These are phyloP conservation scores for Hyphopichia pseudoburtonii DNA, from an alignment of 1,139 yeast species.

Conservation along the genomic window DNA sequence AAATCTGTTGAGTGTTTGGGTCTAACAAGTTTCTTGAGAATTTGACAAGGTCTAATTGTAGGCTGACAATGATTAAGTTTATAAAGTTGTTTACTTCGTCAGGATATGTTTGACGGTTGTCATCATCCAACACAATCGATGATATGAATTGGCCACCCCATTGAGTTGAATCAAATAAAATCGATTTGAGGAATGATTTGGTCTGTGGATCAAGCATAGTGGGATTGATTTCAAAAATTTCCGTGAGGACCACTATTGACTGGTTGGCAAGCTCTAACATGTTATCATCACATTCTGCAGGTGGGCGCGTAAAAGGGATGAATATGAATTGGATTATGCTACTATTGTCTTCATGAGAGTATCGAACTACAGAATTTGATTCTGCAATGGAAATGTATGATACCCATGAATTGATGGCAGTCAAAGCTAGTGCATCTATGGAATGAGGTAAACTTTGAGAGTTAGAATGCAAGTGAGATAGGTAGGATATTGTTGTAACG, in stretches of 20 bases:
- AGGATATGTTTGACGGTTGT: slow-evolving; percentile 31
- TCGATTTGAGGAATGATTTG: slow-evolving; percentile 23
- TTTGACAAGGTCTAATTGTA: slow-evolving; percentile 52
- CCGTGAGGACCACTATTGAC: slow-evolving; percentile 40
- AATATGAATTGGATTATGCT: slow-evolving; percentile 1
- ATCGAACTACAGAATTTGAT: slow-evolving; percentile 33
- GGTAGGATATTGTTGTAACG: background rate
- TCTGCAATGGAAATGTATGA: slow-evolving; percentile 35
- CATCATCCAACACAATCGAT: slow-evolving; percentile 19
- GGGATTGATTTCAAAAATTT: slow-evolving; percentile 48
- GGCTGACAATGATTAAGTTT: slow-evolving; percentile 49
- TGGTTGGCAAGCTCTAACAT: slow-evolving; percentile 7
- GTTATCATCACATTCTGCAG: slow-evolving; percentile 4
- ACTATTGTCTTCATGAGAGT: slow-evolving; percentile 19
- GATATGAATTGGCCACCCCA: slow-evolving; percentile 41
- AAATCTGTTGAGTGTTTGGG: slow-evolving; percentile 35
- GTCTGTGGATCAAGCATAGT: slow-evolving; percentile 29
- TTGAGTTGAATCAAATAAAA: slow-evolving; percentile 36
- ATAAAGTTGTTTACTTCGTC: slow-evolving; percentile 50
- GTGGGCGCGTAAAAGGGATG: background rate
- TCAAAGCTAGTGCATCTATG: slow-evolving; percentile 24
- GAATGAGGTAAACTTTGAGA: slow-evolving; percentile 6
- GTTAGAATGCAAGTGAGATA: background rate
- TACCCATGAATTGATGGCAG: slow-evolving; percentile 36
- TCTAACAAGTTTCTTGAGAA: slow-evolving; percentile 48